Evolutionary conservation across 768 basidiomycete species (phyloP), one percentile per base, ranked within the genome.

Genomic region (Leccinellum albellum): DNA sequence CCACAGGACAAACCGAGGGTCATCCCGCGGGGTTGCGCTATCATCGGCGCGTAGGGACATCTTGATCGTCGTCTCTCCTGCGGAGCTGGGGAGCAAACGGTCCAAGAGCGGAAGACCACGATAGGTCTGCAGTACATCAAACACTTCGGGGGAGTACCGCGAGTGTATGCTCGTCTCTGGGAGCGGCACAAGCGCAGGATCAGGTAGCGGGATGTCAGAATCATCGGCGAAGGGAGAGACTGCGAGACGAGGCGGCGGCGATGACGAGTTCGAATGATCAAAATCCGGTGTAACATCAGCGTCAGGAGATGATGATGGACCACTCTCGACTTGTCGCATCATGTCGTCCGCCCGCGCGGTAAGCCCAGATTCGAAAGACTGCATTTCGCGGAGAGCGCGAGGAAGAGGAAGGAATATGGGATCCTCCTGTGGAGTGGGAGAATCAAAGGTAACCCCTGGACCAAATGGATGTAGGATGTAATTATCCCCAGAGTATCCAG

Each of bases 1-100:
- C 94, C 94, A 97, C 8, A 96, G 85, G 35, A 94, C 91, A 66
- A 95, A 95, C 0, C 93, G 82, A 15, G 94, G 92, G 63, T 97
- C 94, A 61, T 94, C 88, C 14, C 86, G 82, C 7, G 91, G 91
- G 1, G 87, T 82, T 14, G 86, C 84, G 28, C 79, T 82, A 55
- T 87, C 83, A 33, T 89, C 86, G 0, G 82, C 70, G 24, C 82
- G 79, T 14, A 90, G 70, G 1, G 87, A 88, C 66, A 93, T 76
- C 68, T 83, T 86, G 71, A 90, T 86, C 28, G 90, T 87, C 3
- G 85, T 84, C 31, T 85, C 84, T 45, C 81, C 82, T 10, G 77
- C 77, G 6, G 78, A 74, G 44, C 82, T 83, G 0, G 79, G 73
- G 6, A 81, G 78, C 24, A 91, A 74, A 53, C 80, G 83, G 57